A percentile compares a stretch with the other conserved stretches of the same genome.
These are phyloP conservation scores for Vitis hybrid DNA, from an alignment of 177 flowering plant species.

Conservation along the genomic window DNA sequence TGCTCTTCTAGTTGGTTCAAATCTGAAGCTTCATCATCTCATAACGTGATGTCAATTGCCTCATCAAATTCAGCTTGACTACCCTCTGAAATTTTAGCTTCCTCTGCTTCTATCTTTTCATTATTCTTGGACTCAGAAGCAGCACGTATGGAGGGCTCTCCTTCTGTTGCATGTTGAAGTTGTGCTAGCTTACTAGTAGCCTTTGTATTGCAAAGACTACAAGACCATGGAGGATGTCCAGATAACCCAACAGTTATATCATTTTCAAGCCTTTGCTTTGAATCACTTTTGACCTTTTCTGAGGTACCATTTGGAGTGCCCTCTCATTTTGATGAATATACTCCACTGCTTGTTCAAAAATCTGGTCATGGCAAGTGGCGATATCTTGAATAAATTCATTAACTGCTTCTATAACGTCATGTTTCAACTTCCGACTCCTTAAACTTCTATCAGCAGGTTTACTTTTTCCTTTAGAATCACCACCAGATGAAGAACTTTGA, in stretches of 20 bases:
- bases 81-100: too few species aligned
- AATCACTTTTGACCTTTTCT: conserved; percentile 45
- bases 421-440: conserved; percentile 80
- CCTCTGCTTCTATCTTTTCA: too few species aligned
- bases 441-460: conserved; percentile 76
- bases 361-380: conserved; percentile 79
- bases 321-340: too few species aligned
- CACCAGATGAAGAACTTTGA: too few species aligned
- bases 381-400: conserved; percentile 94
- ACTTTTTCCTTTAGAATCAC: too few species aligned
- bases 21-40: too few species aligned
- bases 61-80: too few species aligned
- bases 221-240: conserved; percentile 82
- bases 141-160: too few species aligned
- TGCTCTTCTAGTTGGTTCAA: too few species aligned
- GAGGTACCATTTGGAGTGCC: conserved; percentile 26
- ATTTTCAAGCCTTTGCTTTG: conserved; percentile 62
- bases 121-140: too few species aligned
- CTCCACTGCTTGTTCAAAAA: too few species aligned
- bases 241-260: conserved; percentile 90
- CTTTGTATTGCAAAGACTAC: conserved; percentile 87
- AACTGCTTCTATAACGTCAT: conserved; percentile 93
- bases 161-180: conserved; percentile 17
- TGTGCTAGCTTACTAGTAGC: conserved; percentile 83
- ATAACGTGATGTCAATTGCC: too few species aligned